Base-by-base conservation (phyloP, 2,329 filamentous ascomycete species). In the Neoarthrinium moseri region DNA sequence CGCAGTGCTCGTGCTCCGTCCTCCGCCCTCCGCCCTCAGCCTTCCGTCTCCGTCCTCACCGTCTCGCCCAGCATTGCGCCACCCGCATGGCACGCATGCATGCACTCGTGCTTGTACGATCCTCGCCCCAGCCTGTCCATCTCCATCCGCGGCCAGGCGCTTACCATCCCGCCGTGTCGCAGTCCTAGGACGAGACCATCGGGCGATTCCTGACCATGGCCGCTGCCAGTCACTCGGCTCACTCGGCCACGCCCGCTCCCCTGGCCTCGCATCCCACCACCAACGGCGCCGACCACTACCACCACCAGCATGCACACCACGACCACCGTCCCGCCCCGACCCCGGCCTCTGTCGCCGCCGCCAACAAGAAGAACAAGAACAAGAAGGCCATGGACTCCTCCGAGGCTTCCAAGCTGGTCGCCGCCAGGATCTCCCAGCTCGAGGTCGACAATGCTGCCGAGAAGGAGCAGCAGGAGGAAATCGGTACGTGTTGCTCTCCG, bases 381-480 rank as follows among this genome's bases (percentile, higher is more conserved):
- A 95, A 95, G 73, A 95, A 95, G 71, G 75, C 80, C 38, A 73
- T 89, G 53, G 91, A 96, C 64, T 87, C 89, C 17, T 89, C 83
- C 58, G 94, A 97, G 69, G 91, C 91, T 37, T 90, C 90, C 51
- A 95, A 96, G 69, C 80, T 96, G 53, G 81, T 99, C 42, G 87
- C 91, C 52, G 90, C 91, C 51, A 90, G 95, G 63, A 96, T 99
- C 63, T 92, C 91, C 18, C 94, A 97, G 71, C 75, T 99, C 48
- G 94, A 99, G 68, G 87, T 90, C 52, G 91, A 96, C 75, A 89
- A 87, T 40, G 91, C 91, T 10, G 89, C 90, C 49, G 91, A 96
- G 65, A 96, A 95, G 68, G 92, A 95, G 57, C 90, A 96, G 69
- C 91, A 96, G 70, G 83, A 87, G 50, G 94, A 97, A 74, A 96